Evolutionary conservation across 192 early-diverging fungal species (phyloP).

Genomic region (Entrophospora sp.): DNA sequence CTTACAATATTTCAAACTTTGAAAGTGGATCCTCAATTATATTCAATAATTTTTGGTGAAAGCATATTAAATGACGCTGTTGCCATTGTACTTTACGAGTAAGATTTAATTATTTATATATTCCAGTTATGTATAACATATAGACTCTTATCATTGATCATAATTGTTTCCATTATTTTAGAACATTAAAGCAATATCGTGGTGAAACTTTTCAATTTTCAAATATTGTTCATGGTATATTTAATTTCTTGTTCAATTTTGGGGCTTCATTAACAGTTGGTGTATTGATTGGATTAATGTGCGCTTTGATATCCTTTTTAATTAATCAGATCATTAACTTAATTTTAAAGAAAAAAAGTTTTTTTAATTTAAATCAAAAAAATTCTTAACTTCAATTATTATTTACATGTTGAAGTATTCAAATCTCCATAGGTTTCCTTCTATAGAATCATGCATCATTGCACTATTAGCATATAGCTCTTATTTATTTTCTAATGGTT

Average conservation of each 20-base stretch:
- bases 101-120: slow-evolving; percentile 20
- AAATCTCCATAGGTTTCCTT: slow-evolving; percentile 69
- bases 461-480: slow-evolving; percentile 82
- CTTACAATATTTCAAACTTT: slow-evolving; percentile 91
- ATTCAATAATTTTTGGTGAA: slow-evolving; percentile 96
- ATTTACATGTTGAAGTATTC: slow-evolving; percentile 66
- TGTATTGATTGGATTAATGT: slow-evolving; percentile 61
- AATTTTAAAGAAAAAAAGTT: too few relatives aligned
- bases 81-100: slow-evolving; percentile 90
- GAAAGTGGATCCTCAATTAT: slow-evolving; percentile 88
- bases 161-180: slow-evolving; percentile 14
- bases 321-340: neutral
- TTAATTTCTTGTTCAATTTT: slow-evolving; percentile 78
- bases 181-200: slow-evolving; percentile 67
- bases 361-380: too few relatives aligned
- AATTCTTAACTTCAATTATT: too few relatives aligned
- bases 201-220: slow-evolving; percentile 59
- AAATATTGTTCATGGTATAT: slow-evolving; percentile 53
- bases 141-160: neutral
- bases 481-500: slow-evolving; percentile 83
- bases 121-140: slow-evolving; percentile 15
- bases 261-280: slow-evolving; percentile 77
- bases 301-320: slow-evolving; percentile 55
- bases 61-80: slow-evolving; percentile 95
- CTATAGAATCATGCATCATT: slow-evolving; percentile 83